Evolutionary conservation across 805 yeast genomes (phyloP).

Genomic region (Ogataea parapolymorpha): DNA sequence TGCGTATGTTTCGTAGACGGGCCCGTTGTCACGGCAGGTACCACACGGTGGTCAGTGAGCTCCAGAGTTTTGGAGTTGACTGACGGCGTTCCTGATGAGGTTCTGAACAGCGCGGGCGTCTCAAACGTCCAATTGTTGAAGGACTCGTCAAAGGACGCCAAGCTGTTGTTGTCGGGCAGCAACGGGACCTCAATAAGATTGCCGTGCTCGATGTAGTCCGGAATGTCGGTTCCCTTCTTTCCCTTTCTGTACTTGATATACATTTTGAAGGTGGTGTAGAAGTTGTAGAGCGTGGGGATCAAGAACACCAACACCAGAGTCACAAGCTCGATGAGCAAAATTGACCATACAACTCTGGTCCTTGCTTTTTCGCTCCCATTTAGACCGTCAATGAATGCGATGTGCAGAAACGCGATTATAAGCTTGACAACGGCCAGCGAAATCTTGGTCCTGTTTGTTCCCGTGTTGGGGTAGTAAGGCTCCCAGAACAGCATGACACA

Average conservation of each 20-base stretch:
- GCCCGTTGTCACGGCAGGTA: conserved; percentile 21
- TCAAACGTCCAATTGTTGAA: conserved; percentile 1
- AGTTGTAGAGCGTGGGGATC: conserved; percentile 27
- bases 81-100: neutral
- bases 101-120: neutral
- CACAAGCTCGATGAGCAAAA: conserved; percentile 38
- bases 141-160: conserved; percentile 1
- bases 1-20: conserved; percentile 14
- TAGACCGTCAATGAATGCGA: conserved; percentile 40
- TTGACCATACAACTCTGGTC: conserved; percentile 43
- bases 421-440: conserved; percentile 38
- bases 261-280: conserved; percentile 25
- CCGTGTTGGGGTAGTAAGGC: conserved; percentile 34
- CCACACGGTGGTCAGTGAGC: conserved; percentile 25
- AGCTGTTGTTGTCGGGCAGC: conserved; percentile 9
- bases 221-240: conserved; percentile 21
- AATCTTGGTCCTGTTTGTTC: conserved; percentile 31
- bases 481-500: conserved; percentile 24
- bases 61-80: conserved; percentile 19
- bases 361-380: conserved; percentile 36
- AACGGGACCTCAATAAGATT: conserved; percentile 23
- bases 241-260: conserved; percentile 19
- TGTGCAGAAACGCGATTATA: conserved; percentile 38
- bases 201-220: conserved; percentile 21
- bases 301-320: conserved; percentile 24